Conservation (phyloP, 805 yeast genomes). For the Cyberlindnera maclurae region DNA sequence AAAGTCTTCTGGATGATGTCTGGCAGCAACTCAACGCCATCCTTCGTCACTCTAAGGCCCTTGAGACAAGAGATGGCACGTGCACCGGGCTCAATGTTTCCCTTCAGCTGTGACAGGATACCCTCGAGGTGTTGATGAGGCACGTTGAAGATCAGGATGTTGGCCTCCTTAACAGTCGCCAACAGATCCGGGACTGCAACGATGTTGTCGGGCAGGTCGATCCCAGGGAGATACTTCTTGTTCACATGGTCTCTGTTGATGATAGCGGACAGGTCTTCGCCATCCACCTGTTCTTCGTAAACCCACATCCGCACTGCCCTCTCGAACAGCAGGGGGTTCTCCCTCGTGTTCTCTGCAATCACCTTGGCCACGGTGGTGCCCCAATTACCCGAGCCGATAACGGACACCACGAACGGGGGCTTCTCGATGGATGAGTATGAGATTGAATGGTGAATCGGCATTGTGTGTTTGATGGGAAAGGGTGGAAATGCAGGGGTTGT, state of each 20-base stretch:
- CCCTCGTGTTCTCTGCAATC: constrained; percentile 76
- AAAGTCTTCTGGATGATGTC: constrained; percentile 66
- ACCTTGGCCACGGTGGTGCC: constrained; percentile 96
- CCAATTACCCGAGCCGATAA: constrained; percentile 97
- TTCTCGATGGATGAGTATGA: constrained; percentile 16
- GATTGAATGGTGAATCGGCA: constrained; percentile 1
- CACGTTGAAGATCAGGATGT: constrained; percentile 81
- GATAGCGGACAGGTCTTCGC: constrained; percentile 73
- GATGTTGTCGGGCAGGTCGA: constrained; percentile 73
- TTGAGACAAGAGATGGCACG: constrained; percentile 91
- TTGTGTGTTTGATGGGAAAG: neutral
- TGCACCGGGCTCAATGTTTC: constrained; percentile 56
- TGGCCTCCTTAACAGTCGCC: constrained; percentile 68
- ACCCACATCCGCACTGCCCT: constrained; percentile 90
- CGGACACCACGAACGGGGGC: constrained; percentile 47
- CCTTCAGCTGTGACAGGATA: constrained; percentile 66
- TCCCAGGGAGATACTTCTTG: constrained; percentile 82
- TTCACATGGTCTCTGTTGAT: constrained; percentile 86
- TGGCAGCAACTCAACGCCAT: constrained; percentile 75
- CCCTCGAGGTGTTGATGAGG: constrained; percentile 90
- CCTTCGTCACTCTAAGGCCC: constrained; percentile 79
- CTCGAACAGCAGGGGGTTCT: constrained; percentile 62
- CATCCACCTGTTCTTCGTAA: constrained; percentile 68
- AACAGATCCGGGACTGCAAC: constrained; percentile 76
- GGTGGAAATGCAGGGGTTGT: no score